These are phyloP conservation scores for Omphalea diandra DNA, from an alignment of 441 rosid genomes.

Conservation along the genomic window DNA sequence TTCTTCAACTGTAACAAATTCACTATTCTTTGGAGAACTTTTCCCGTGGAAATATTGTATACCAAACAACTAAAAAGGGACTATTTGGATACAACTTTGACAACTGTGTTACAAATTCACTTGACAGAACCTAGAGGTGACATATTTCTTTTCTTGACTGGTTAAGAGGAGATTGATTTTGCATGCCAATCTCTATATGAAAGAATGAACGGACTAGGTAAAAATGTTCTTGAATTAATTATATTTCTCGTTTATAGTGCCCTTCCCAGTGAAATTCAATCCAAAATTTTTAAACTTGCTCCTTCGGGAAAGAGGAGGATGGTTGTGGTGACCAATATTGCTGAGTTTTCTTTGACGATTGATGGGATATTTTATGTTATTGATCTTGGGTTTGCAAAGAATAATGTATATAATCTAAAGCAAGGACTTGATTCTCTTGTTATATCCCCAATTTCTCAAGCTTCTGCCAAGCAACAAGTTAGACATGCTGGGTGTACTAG, in stretches of 20 bases:
- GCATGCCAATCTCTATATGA: slow-evolving; percentile 84
- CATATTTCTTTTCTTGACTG: slow-evolving; percentile 76
- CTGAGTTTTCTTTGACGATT: slow-evolving; percentile 80
- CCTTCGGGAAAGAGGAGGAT: slow-evolving; percentile 87
- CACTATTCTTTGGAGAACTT: slow-evolving; percentile 87
- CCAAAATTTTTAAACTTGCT: slow-evolving; percentile 78
- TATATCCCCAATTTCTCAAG: slow-evolving; percentile 82
- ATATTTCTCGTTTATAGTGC: slow-evolving; percentile 85
- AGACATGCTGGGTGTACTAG: slow-evolving; percentile 90
- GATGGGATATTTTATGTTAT: slow-evolving; percentile 81
- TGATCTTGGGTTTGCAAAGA: slow-evolving; percentile 86
- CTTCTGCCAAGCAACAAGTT: slow-evolving; percentile 87
- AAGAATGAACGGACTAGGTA: slow-evolving; percentile 78
- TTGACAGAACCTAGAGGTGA: slow-evolving; percentile 90
- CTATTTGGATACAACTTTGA: slow-evolving; percentile 78
- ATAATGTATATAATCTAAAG: slow-evolving; percentile 82
- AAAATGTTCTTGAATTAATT: slow-evolving; percentile 78
- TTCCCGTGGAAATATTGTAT: slow-evolving; percentile 80
- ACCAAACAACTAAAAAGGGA: slow-evolving; percentile 84
- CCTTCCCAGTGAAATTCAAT: slow-evolving; percentile 90
- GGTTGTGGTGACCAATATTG: slow-evolving; percentile 86
- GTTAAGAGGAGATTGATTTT: slow-evolving; percentile 92
- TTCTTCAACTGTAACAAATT: slow-evolving; percentile 79
- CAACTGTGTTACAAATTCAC: slow-evolving; percentile 80
- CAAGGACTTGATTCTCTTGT: slow-evolving; percentile 81